phyloP scores from a whole-genome alignment of 2,329 filamentous ascomycete species.

The Alternaria brassicicola region DNA sequence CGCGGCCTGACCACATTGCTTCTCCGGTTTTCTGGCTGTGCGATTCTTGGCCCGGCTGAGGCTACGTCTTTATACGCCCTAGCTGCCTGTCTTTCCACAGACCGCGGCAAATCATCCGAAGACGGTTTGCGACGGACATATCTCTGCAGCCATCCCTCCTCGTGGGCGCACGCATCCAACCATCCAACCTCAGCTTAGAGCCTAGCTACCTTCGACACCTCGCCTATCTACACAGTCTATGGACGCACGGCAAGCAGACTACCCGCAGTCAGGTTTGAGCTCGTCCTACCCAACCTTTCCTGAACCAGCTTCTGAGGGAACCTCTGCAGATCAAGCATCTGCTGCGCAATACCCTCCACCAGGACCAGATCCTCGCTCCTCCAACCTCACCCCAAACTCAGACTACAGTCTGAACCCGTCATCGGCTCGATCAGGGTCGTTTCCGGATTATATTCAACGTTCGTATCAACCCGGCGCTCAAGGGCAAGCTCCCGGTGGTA shows the following conservation, averaged over 20 bases:
- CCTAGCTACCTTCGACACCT: constrained; percentile 39
- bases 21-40: constrained; percentile 47
- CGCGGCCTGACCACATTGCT: constrained; percentile 44
- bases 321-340: constrained; percentile 87
- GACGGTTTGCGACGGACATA: constrained; percentile 53
- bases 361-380: constrained; percentile 77
- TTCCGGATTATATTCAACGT: constrained; percentile 85
- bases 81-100: constrained; percentile 37
- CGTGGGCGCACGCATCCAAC: constrained; percentile 44
- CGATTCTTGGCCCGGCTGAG: constrained; percentile 39
- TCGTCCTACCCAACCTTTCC: constrained; percentile 61
- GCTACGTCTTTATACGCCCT: constrained; percentile 31
- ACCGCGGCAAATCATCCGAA: constrained; percentile 48
- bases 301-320: constrained; percentile 79
- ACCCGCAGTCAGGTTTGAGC: constrained; percentile 62
- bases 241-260: constrained; percentile 61
- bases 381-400: constrained; percentile 82
- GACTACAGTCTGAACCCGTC: constrained; percentile 83
- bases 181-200: constrained; percentile 48
- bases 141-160: constrained; percentile 55
- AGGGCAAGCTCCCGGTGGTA: constrained; percentile 80
- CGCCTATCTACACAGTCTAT: constrained; percentile 55
- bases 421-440: constrained; percentile 79
- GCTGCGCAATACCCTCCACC: constrained; percentile 82
- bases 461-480: constrained; percentile 77